Evolutionary conservation across 108 stramenopile species (phyloP).

Genomic region (Fistulifera solaris): DNA sequence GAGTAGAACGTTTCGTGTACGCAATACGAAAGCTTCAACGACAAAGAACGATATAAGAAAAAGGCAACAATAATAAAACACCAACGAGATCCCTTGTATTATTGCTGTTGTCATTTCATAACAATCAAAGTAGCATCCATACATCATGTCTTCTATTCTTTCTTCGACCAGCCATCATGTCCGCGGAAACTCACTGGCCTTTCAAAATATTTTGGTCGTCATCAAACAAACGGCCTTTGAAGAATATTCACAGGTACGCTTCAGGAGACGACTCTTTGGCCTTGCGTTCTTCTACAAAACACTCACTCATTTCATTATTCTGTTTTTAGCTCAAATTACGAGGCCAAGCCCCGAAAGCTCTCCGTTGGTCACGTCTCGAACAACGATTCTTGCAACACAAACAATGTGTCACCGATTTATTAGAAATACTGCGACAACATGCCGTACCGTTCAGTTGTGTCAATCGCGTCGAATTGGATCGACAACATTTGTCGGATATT

Average conservation of each 20-base stretch:
- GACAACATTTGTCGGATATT: constrained; percentile 86
- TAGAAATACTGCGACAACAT: constrained; percentile 49
- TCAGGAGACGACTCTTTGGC: too few relatives aligned
- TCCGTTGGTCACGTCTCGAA: constrained; percentile 87
- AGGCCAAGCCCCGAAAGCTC: constrained; percentile 92
- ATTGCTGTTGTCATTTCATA: too few relatives aligned
- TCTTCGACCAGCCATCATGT: constrained; percentile 1
- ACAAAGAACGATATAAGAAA: too few relatives aligned
- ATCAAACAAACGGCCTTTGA: constrained; percentile 96
- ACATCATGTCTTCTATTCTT: not conserved
- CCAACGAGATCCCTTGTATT: too few relatives aligned
- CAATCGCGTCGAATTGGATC: constrained; percentile 89
- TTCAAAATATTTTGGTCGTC: constrained; percentile 79
- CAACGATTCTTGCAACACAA: constrained; percentile 86
- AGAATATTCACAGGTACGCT: constrained; percentile 40
- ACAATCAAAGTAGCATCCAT: not conserved
- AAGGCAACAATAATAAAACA: too few relatives aligned
- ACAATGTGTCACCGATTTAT: constrained; percentile 73
- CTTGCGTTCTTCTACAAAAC: too few relatives aligned
- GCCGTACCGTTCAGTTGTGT: constrained; percentile 78
- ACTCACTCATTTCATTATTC: constrained; percentile 8
- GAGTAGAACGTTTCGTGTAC: too few relatives aligned
- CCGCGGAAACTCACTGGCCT: constrained; percentile 15
- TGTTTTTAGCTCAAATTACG: constrained; percentile 82
- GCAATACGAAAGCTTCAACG: too few relatives aligned